Evolutionary conservation across 2,329 filamentous ascomycete species (phyloP), one percentile per base, ranked within the genome.

Genomic region (Microdochium paspali): DNA sequence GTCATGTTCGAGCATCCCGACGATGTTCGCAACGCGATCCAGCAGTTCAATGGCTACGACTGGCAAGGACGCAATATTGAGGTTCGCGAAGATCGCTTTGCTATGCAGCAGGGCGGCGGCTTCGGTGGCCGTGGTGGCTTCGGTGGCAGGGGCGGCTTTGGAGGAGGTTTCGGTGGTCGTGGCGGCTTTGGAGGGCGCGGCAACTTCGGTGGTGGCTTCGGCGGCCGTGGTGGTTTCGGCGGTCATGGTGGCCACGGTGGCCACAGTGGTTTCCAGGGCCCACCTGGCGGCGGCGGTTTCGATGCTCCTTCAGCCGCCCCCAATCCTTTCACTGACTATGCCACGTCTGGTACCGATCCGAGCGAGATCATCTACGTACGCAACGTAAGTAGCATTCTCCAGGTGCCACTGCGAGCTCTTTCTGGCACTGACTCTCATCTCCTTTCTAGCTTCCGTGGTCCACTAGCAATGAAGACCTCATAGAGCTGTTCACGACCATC

Each of bases 21-120:
- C 50, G 93, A 98, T 68, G 91, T 93, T 39, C 88, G 90, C 55
- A 95, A 90, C 61, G 93, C 93, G 21, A 98, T 98, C 55, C 84
- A 90, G 61, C 90, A 96, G 57, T 98, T 97, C 76, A 96, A 97
- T 63, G 93, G 93, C 50, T 97, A 95, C 64, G 93, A 98, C 54
- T 98, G 93, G 93, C 91, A 97, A 66, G 93, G 93, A 10, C 86
- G 93, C 49, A 73, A 84, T 46, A 80, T 98, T 45, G 93, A 98
- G 66, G 93, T 98, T 53, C 90, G 93, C 53, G 91, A 97, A 68
- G 93, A 98, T 63, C 86, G 93, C 49, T 98, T 90, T 63, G 93
- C 93, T 50, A 83, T 76, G 46, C 69, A 67, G 44, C 76, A 77
- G 47, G 77, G 73, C 51, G 72, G 77, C 47, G 79, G 80, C 52